These are phyloP conservation scores for Phascolomyces articulosus DNA, from an alignment of 371 early-diverging fungal genomes.

Conservation along the genomic window DNA sequence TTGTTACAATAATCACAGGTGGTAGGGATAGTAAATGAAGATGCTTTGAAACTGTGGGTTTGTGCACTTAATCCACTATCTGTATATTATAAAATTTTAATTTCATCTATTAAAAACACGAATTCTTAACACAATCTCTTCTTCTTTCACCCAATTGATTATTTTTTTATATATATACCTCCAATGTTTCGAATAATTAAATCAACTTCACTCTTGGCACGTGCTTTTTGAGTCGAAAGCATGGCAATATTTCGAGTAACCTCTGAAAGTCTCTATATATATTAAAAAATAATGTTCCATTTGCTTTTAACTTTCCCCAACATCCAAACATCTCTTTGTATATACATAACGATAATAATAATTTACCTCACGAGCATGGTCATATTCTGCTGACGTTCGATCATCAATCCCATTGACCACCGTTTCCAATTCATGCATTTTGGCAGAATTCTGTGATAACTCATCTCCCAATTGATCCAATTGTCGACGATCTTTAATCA, in stretches of 20 bases:
- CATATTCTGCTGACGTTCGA: constrained; percentile 36
- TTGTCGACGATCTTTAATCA: constrained; percentile 56
- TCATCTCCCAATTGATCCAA: constrained; percentile 52
- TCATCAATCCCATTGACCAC: constrained; percentile 18
- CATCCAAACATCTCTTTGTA: too few species aligned
- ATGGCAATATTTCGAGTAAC: constrained; percentile 50
- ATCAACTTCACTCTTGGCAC: constrained; percentile 59
- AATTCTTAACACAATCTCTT: not conserved
- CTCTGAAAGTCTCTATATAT: constrained; percentile 50
- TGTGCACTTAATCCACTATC: constrained; percentile 53
- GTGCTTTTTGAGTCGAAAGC: constrained; percentile 53
- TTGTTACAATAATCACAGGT: constrained; percentile 79
- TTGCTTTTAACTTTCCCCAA: not conserved
- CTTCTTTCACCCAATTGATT: too few species aligned
- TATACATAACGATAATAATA: not conserved
- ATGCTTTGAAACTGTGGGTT: constrained; percentile 73
- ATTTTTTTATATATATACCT: constrained; percentile 26
- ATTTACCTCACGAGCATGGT: constrained; percentile 34
- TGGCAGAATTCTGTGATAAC: constrained; percentile 34
- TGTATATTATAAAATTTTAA: too few species aligned
- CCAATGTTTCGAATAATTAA: constrained; percentile 64
- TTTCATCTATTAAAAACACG: too few species aligned
- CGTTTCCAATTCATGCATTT: constrained; percentile 25
- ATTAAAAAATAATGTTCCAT: not conserved
- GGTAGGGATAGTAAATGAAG: constrained; percentile 81